Conservation (phyloP, 768 basidiomycete species). For the Naematelia encephala region DNA sequence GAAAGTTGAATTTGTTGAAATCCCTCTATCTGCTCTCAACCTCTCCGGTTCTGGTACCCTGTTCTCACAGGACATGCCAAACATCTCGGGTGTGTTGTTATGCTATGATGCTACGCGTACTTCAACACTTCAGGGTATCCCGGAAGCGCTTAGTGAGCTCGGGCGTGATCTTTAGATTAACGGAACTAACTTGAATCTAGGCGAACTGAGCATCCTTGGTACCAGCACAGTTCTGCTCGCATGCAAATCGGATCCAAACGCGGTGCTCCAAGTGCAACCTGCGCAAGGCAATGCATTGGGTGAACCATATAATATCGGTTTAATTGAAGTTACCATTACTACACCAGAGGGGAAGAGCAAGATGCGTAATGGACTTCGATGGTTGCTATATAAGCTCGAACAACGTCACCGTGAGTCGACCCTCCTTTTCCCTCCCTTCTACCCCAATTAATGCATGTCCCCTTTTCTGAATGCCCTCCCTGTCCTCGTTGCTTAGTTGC, state of each 20-base stretch:
- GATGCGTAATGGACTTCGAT: constrained; percentile 57
- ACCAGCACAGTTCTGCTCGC: constrained; percentile 69
- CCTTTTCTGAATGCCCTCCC: not conserved
- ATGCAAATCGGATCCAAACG: constrained; percentile 74
- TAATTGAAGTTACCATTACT: constrained; percentile 67
- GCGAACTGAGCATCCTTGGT: constrained; percentile 47
- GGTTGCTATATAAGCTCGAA: constrained; percentile 45
- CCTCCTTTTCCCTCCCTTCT: constrained; percentile 2
- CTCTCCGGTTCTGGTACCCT: constrained; percentile 4
- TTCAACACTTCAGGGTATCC: constrained; percentile 65
- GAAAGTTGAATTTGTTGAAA: constrained; percentile 40
- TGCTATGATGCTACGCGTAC: constrained; percentile 74
- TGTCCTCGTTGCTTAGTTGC: not conserved
- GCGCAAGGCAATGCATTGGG: constrained; percentile 54
- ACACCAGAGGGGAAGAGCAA: constrained; percentile 64
- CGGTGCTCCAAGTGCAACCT: constrained; percentile 41
- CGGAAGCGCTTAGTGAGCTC: constrained; percentile 67
- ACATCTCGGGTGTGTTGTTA: constrained; percentile 72
- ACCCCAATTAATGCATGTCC: not conserved
- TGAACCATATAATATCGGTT: constrained; percentile 65
- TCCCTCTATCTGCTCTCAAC: constrained; percentile 6
- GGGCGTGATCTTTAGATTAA: not conserved
- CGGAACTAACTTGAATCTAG: not conserved
- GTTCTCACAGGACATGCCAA: constrained; percentile 61
- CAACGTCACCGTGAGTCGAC: constrained; percentile 33